Base-by-base conservation (phyloP, 495 filamentous ascomycete genomes). In the Penicillium manginii region DNA sequence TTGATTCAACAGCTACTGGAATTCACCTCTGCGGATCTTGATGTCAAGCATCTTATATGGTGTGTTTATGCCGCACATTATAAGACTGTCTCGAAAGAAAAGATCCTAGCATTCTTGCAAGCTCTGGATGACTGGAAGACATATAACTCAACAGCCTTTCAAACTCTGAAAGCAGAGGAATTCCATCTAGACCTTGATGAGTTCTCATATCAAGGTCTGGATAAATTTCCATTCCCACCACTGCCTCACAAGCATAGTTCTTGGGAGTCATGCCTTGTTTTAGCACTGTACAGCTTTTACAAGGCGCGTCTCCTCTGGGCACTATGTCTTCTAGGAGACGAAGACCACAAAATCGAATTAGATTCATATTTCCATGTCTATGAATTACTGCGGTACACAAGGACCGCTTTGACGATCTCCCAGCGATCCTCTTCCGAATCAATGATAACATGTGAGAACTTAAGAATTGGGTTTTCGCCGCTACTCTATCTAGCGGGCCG, bases 1-100 rank as follows among this genome's bases (percentile, higher is more conserved):
- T 52, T 58, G 56, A 49, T 58, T 6, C 56, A 58, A 19, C 49
- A 58, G 19, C 8, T 58, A 8, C 48, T 58, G 17, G 56, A 58
- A 14, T 46, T 58, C 19, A 50, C 33, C 23, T 52, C 56, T 22
- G 43, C 43, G 37, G 56, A 58, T 33, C 18, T 19, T 26, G 39
- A 58, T 12, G 32, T 58, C 39, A 58, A 58, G 22, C 56, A 45
- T 10, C 14, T 58, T 9, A 47, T 46, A 8, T 58, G 56, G 56
- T 52, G 56, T 17, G 29, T 50, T 32, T 37, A 45, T 23, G 39
- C 23, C 17, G 56, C 19, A 14, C 21, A 58, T 22, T 31, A 31
- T 11, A 52, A 35, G 31, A 35, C 19, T 3, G 14, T 52, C 3
- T 50, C 56, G 18, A 42, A 18, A 15, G 39, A 37, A 3, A 52